Conservation (phyloP, 805 yeast species). For the Jamesozyma rosinii region DNA sequence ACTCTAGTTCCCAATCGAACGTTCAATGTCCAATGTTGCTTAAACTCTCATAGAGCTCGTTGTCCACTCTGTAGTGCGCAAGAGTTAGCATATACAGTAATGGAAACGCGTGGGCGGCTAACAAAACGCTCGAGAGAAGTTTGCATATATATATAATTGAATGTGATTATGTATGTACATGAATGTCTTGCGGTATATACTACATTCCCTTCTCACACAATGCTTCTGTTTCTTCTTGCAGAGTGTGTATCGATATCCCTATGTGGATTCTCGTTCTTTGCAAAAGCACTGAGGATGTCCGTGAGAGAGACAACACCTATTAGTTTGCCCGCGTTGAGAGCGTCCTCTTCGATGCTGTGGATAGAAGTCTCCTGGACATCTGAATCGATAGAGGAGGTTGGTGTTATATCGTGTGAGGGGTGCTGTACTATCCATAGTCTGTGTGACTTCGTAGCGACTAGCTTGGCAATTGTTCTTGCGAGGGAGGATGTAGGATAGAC, state of each 20-base stretch:
- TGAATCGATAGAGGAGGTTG: constrained; percentile 1
- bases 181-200: too few relatives aligned
- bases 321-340: constrained; percentile 54
- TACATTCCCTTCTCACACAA: too few relatives aligned
- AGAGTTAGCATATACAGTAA: too few relatives aligned
- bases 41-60: too few relatives aligned
- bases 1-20: too few relatives aligned
- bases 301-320: constrained; percentile 88
- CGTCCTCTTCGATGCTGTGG: constrained; percentile 33
- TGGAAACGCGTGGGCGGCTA: too few relatives aligned
- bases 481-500: constrained; percentile 69
- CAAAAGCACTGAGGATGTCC: constrained; percentile 76
- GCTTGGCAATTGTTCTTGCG: constrained; percentile 82
- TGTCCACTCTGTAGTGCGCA: too few relatives aligned
- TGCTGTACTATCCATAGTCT: constrained; percentile 74
- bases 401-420: constrained; percentile 6
- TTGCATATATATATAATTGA: too few relatives aligned
- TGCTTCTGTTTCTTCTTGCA: constrained; percentile 81
- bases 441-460: constrained; percentile 93
- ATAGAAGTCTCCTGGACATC: constrained; percentile 12
- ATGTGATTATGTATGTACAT: too few relatives aligned
- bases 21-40: too few relatives aligned
- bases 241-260: constrained; percentile 77
- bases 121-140: too few relatives aligned
- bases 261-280: constrained; percentile 43